Conservation (phyloP, 371 early-diverging fungal genomes). For the Cokeromyces recurvatus region DNA sequence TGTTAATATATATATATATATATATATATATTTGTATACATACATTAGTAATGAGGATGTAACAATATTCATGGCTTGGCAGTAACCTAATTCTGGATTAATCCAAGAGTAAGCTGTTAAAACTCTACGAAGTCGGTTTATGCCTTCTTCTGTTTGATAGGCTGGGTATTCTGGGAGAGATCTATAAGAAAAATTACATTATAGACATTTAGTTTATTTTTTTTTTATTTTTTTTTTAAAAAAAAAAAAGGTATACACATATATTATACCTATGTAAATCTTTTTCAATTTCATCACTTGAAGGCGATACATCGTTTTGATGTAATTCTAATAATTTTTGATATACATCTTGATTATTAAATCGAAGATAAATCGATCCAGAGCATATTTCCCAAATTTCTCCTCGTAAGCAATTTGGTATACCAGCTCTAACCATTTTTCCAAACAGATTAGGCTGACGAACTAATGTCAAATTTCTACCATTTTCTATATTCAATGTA, state of each 20-base stretch:
- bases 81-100: constrained; percentile 93
- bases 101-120: constrained; percentile 83
- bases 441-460: constrained; percentile 77
- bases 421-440: constrained; percentile 84
- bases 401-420: constrained; percentile 88
- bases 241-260: too few relatives aligned
- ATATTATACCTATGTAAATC: constrained; percentile 92
- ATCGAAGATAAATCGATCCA: constrained; percentile 85
- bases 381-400: constrained; percentile 96
- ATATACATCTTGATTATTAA: constrained; percentile 80
- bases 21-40: too few relatives aligned
- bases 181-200: constrained; percentile 22
- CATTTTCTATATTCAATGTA: constrained; percentile 71
- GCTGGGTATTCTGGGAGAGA: constrained; percentile 94
- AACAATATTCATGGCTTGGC: constrained; percentile 99
- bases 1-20: too few relatives aligned
- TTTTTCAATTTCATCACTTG: constrained; percentile 95
- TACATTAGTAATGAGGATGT: constrained; percentile 88
- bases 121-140: constrained; percentile 85
- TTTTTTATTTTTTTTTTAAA: too few relatives aligned
- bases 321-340: constrained; percentile 66
- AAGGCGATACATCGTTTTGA: constrained; percentile 57
- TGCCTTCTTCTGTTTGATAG: constrained; percentile 89
- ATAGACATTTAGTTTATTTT: too few relatives aligned
- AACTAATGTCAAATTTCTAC: constrained; percentile 85